Conservation (phyloP, 192 early-diverging fungal species). For the Chytriomyces sp. region DNA sequence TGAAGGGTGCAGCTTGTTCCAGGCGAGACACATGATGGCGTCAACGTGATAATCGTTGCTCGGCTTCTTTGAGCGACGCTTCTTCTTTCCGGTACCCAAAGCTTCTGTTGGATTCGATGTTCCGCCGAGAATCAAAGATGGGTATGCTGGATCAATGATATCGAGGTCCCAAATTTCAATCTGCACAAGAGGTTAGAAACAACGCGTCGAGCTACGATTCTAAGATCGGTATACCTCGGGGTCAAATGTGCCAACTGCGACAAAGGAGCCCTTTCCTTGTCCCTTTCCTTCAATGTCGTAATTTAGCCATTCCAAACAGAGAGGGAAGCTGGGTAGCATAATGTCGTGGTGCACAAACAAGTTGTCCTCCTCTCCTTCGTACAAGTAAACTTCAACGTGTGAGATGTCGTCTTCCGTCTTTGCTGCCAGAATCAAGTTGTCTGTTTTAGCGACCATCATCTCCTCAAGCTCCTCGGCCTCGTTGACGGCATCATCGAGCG, state of each 20-base stretch:
- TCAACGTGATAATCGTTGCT: conserved; percentile 82
- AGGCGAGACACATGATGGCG: conserved; percentile 92
- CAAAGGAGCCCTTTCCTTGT: conserved; percentile 71
- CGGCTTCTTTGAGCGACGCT: conserved; percentile 41
- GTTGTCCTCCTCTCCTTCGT: conserved; percentile 80
- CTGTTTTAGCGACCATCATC: conserved; percentile 71
- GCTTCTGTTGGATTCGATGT: conserved; percentile 38
- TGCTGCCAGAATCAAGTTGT: conserved; percentile 88
- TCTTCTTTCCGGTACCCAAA: conserved; percentile 21
- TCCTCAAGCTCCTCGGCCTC: conserved; percentile 84
- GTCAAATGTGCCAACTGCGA: conserved; percentile 96
- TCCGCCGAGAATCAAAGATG: conserved; percentile 85
- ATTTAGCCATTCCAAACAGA: conserved; percentile 95
- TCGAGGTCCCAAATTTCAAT: conserved; percentile 99
- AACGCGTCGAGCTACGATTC: too few species aligned
- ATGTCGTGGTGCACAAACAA: conserved; percentile 98
- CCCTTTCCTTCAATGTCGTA: conserved; percentile 77
- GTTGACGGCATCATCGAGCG: conserved; percentile 63
- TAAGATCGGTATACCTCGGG: conserved; percentile 59
- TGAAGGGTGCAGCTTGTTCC: conserved; percentile 82
- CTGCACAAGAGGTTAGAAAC: conserved; percentile 11
- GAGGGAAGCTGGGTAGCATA: conserved; percentile 94
- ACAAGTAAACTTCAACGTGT: conserved; percentile 92
- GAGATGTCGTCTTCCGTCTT: conserved; percentile 98
- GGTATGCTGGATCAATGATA: conserved; percentile 85